Conservation (phyloP, 2,329 filamentous ascomycete species). For the Arachnomyces sp. region DNA sequence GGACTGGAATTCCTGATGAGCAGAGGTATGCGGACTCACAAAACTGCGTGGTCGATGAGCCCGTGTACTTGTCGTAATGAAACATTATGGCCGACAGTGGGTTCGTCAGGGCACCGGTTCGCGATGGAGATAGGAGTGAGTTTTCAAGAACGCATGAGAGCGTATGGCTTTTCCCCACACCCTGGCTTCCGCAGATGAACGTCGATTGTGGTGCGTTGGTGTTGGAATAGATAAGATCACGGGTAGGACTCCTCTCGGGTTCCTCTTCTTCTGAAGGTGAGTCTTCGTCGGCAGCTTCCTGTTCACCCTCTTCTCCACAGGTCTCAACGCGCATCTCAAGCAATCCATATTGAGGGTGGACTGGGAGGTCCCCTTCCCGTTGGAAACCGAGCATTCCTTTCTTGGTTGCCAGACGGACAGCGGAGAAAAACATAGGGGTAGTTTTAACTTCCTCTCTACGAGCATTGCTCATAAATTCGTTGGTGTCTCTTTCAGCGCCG, state of each 20-base stretch:
- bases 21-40: conserved; percentile 53
- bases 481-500: conserved; percentile 10
- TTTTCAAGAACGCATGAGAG: conserved; percentile 51
- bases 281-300: no score
- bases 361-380: not conserved
- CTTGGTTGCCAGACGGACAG: conserved; percentile 1
- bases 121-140: conserved; percentile 21
- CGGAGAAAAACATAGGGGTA: conserved; percentile 12
- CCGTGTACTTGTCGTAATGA: conserved; percentile 47
- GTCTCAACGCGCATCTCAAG: conserved; percentile 15
- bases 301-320: conserved; percentile 10
- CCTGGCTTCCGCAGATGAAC: conserved; percentile 59
- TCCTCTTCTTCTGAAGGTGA: conserved; percentile 1
- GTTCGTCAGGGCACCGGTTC: conserved; percentile 36
- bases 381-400: not conserved
- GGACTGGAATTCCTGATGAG: conserved; percentile 41
- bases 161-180: conserved; percentile 56
- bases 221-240: conserved; percentile 35
- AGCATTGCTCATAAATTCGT: conserved; percentile 1
- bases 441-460: conserved; percentile 11
- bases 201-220: conserved; percentile 49
- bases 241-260: not conserved
- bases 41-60: conserved; percentile 24
- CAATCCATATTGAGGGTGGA: conserved; percentile 19
- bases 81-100: conserved; percentile 50